Evolutionary conservation across 2,329 filamentous ascomycete species (phyloP).

Genomic region (Dothideomycetes sp.): DNA sequence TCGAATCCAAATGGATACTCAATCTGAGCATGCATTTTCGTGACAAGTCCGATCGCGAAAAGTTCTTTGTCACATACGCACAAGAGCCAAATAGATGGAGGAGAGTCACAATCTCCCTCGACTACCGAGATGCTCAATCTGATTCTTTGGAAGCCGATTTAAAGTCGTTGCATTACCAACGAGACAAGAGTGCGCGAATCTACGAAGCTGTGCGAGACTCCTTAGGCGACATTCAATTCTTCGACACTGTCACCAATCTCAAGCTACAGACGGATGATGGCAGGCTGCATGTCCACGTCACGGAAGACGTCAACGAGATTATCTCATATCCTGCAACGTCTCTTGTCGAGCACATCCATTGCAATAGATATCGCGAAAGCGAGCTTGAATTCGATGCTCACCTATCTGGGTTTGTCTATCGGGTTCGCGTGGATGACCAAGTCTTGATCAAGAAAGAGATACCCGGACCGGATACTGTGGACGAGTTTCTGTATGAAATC

Average conservation of each 20-base stretch:
- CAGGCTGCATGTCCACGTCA: conserved; percentile 87
- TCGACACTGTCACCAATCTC: conserved; percentile 88
- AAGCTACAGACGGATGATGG: conserved; percentile 84
- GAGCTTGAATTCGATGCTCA: conserved; percentile 80
- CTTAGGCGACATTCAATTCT: conserved; percentile 87
- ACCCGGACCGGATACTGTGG: conserved; percentile 84
- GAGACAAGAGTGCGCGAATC: conserved; percentile 85
- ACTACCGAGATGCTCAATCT: conserved; percentile 71
- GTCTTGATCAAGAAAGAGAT: conserved; percentile 96
- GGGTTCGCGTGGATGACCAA: conserved; percentile 58
- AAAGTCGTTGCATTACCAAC: conserved; percentile 64
- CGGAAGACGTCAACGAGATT: conserved; percentile 94
- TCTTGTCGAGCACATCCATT: conserved; percentile 60
- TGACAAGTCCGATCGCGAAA: conserved; percentile 84
- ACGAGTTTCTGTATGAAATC: conserved; percentile 95
- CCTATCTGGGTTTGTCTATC: conserved; percentile 95
- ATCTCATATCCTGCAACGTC: conserved; percentile 70
- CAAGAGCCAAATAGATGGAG: conserved; percentile 71
- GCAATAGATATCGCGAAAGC: conserved; percentile 53
- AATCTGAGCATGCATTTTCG: conserved; percentile 98
- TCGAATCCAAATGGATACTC: conserved; percentile 85
- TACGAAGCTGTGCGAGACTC: conserved; percentile 93
- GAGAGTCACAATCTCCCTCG: conserved; percentile 82
- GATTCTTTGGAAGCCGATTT: conserved; percentile 82
- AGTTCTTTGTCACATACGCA: conserved; percentile 94